Base-by-base conservation (phyloP, 2,329 filamentous ascomycete genomes). In the Plectosphaerella cucumerina region DNA sequence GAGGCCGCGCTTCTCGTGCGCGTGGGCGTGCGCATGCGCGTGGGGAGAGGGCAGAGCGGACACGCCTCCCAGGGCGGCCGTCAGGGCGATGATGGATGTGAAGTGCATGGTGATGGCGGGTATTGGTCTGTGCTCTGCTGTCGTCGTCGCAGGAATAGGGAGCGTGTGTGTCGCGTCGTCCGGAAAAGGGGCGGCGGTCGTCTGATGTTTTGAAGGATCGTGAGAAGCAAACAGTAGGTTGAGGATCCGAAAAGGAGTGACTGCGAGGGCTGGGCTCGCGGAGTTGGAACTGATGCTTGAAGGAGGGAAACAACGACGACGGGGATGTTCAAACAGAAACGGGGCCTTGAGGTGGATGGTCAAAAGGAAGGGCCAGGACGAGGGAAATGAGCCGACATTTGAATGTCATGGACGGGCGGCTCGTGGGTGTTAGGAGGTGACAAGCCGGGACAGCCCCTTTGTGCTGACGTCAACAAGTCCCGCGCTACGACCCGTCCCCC, bases 11-110 rank as follows among this genome's bases (percentile, higher is more conserved):
- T 31, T 31, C 39, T 42, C 5, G 50, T 64, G 63, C 49, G 56
- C 51, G 53, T 60, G 58, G 50, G 58, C 53, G 59, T 69, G 61
- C 47, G 60, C 56, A 55, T 67, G 62, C 53, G 60, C 56, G 62
- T 73, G 71, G 49, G 63, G 62, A 53, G 68, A 71, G 52, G 72
- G 72, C 61, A 68, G 69, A 49, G 71, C 71, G 53, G 69, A 64
- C 51, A 62, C 72, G 59, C 70, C 69, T 51, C 54, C 50, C 46
- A 73, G 58, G 62, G 69, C 70, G 57, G 70, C 67, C 54, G 69
- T 65, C 51, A 73, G 60, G 52, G 70, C 33, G 50, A 72, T 44
- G 42, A 66, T 54, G 50, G 70, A 60, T 20, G 66, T 53, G 62
- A 73, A 61, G 66, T 74, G 74, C 72, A 75, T 74, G 23, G 14